Evolutionary conservation across 1,284 basidiomycete genomes (phyloP).

Genomic region (Cutaneotrichosporon cutaneum): DNA sequence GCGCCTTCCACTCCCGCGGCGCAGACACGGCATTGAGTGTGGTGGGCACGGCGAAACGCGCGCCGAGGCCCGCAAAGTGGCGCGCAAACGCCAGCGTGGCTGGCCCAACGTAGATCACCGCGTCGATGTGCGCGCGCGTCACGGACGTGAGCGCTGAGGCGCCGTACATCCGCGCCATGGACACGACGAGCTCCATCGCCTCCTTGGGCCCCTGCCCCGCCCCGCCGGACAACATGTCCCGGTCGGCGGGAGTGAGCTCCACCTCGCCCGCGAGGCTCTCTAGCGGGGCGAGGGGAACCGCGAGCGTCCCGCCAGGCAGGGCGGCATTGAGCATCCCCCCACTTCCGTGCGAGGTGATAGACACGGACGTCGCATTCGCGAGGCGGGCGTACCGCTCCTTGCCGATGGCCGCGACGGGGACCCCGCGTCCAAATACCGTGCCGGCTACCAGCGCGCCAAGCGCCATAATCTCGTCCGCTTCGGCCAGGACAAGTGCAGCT

Average conservation of each 20-base stretch:
- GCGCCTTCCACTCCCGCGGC: slow-evolving; percentile 4
- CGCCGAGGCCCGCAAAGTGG: slow-evolving; percentile 14
- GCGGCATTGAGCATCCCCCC: slow-evolving; percentile 2
- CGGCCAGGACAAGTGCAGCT: slow-evolving; percentile 5
- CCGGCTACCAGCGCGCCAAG: slow-evolving; percentile 17
- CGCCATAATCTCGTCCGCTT: slow-evolving; percentile 16
- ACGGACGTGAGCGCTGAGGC: slow-evolving; percentile 9
- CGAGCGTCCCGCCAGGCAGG: neutral
- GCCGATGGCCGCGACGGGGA: slow-evolving; percentile 12
- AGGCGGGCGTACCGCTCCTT: slow-evolving; percentile 5
- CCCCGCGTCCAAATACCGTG: neutral
- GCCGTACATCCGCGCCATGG: slow-evolving; percentile 19
- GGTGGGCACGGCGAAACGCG: slow-evolving; percentile 15
- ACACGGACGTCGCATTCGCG: neutral
- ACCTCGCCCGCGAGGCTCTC: neutral
- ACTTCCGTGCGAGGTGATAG: no score
- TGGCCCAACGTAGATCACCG: slow-evolving; percentile 21
- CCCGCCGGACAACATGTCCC: slow-evolving; percentile 6
- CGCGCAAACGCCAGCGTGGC: slow-evolving; percentile 14
- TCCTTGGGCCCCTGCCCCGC: neutral
- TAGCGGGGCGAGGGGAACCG: neutral
- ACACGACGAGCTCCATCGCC: slow-evolving; percentile 14
- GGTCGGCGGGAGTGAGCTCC: neutral
- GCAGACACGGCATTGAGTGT: slow-evolving; percentile 18
- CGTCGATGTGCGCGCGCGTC: slow-evolving; percentile 17